Evolutionary conservation across 768 basidiomycete species (phyloP), one percentile per base, ranked within the genome.

Genomic region (Leccinum subgranulosum): DNA sequence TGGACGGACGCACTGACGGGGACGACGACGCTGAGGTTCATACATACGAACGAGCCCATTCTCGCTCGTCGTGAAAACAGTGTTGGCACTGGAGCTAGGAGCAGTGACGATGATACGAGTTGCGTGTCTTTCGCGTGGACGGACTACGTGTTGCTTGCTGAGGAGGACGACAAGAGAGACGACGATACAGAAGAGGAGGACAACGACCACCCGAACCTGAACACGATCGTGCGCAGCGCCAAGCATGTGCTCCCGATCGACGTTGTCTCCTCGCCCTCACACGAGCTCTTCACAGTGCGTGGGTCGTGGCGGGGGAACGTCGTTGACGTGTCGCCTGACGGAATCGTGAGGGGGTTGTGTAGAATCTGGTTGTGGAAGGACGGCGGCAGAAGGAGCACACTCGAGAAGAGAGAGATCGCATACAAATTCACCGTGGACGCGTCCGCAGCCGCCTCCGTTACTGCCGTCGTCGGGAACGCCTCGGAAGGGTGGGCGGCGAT

Each of bases 11-110:
- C 58, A 0, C 23, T 43, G 9, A 60, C 60, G 4, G 17, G 14
- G 6, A 31, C 64, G 23, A 66, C 58, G 19, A 66, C 64, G 19
- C 61, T 68, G 57, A 58, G 66, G 10, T 67, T 68, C 57, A 49
- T 66, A 53, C 60, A 68, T 34, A 55, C 66, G 0, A 49, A 55
- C 4, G 43, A 51, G 2, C n/a, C 10, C 39, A 11, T 6, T 19
- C 4, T 41, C 4, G 36, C 6, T 39, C 36, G 17, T 39, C 8
- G 17, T 14, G 34, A 36, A 8, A 14, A 39, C 8, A 39, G 15
- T 8, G 36, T 39, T 17, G 34, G 34, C 15, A 39, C 36, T 4
- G 17, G 36, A 39, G 17, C 8, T 39, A n/a, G 17, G n/a, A 2
- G n/a, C 39, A 7, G n/a, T 3, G 17, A 19, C 39, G n/a, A 17